Base-by-base conservation (phyloP, 2,329 filamentous ascomycete species). In the Stylonectria norvegica region DNA sequence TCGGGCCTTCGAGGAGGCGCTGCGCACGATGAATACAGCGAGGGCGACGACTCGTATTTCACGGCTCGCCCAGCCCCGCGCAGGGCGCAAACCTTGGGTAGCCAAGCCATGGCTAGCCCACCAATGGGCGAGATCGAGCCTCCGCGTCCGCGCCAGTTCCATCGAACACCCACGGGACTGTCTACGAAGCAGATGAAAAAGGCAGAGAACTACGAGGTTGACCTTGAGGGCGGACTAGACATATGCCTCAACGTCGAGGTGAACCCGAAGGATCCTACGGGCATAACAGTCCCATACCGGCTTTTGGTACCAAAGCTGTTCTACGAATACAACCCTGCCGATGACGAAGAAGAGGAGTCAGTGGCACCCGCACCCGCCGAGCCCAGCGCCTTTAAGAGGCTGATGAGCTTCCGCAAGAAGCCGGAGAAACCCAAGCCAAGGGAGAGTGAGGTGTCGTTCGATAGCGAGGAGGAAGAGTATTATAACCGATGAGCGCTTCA, bases 221-320 rank as follows among this genome's bases (percentile, higher is more conserved):
- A 95, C 58, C 72, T 96, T 0, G 80, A 93, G 59, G 85, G 85
- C 20, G 89, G 89, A 0, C 70, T 98, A 8, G 89, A 96, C 50
- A 83, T 98, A 23, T 86, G 81, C 36, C 67, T 98, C 30, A 95
- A 96, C 55, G 81, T 95, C 47, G 93, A 98, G 66, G 81, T 96
- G 46, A 89, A 85, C 55, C 78, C 86, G 31, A 81, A 80, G 48
- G 89, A 98, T 55, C 91, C 93, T 1, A 77, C 86, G 0, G 94
- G 93, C 11, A 89, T 88, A 49, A 98, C 93, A 1, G 79, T 81
- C 36, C 88, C 89, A 7, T 98, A 98, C 62, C 76, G 89, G 27
- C 68, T 98, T 5, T 75, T 97, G 2, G 83, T 98, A 5, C 93
- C 94, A 9, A 80, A 81, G 38, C 69, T 98, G 36, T 76, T 74